Evolutionary conservation across 2,329 filamentous ascomycete species (phyloP), one percentile per base, ranked within the genome.

Genomic region (Monosporascus sp.): DNA sequence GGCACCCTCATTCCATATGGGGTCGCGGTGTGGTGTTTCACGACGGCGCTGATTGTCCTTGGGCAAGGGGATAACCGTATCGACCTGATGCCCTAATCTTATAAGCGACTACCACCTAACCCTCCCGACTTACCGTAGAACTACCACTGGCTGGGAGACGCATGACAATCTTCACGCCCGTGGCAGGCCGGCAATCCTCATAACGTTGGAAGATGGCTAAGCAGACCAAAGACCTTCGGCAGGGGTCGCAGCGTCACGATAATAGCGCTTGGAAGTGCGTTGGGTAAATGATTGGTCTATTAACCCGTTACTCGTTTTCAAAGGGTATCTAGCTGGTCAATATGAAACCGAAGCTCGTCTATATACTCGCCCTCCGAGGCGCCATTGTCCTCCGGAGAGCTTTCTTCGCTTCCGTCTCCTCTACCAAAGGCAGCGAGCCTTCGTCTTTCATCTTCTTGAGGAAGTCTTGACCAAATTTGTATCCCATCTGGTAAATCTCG

Each of bases 401-500:
- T 70, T 86, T 87, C 77, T 90, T 91, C 59, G 88, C 87, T 65
- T 88, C 88, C 20, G 84, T 87, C 74, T 89, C 87, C 64, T 88
- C 85, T 49, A 82, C 78, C 46, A 88, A 63, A 24, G 82, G 82
- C 60, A 99, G 72, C 40, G 87, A 80, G 0, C 93, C 93, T 63
- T 95, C 80, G 40, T 89, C 88, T 66, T 85, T 86, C 68, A 97
- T 74, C 61, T 85, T 80, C 51, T 84, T 83, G 59, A 99, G 71
- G 68, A 87, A 97, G 51, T 90, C 84, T 68, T 88, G 87, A 5
- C 91, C 94, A 66, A 86, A 99, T 51, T 82, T 79, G 71, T 96
- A 96, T 1, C 94, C 95, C 11, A 97, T 80, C 61, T 88, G 80
- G 65, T 95, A 96, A 51, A 99, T 93, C 77, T 99, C 95, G 65